Base-by-base conservation (phyloP, 2,329 filamentous ascomycete species). In the Aspergillus sp. region DNA sequence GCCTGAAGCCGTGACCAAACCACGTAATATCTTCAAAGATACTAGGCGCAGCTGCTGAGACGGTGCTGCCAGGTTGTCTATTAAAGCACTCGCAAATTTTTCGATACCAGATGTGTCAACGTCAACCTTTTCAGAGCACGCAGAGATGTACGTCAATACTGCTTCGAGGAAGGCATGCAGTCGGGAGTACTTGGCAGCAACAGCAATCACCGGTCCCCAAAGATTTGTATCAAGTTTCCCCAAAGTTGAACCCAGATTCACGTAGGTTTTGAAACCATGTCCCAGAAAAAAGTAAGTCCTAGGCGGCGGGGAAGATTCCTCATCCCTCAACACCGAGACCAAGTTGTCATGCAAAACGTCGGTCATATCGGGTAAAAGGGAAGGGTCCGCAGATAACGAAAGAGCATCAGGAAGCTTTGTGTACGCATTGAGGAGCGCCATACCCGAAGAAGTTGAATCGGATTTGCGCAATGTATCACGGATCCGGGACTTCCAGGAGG, bases 261-360 rank as follows among this genome's bases (percentile, higher is more conserved):
- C 79, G 65, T 92, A 90, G 4, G 88, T 84, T 57, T 84, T 85
- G 67, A 95, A 91, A 0, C 90, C 90, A 63, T 87, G 86, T 9
- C 89, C 90, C 57, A 88, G 81, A 50, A 90, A 89, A 63, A 95
- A 91, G 37, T 85, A 81, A n/a, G 86, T 84, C 68, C 88, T 83
- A 61, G 88, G 83, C 3, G 84, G 85, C 2, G 82, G 80, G 52
- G 86, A 74, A 11, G 82, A 80, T 6, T 82, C 82, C 2, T 84
- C 85, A 7, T 86, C 85, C 19, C 84, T 79, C 45, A 91, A 75
- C 0, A 87, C 86, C 23, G 87, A 80, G 64, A 86, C 85, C 40
- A 91, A 73, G 67, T 90, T 90, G 55, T 83, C 80, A 37, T 89
- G 80, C 21, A 91, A 73, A 33, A 87, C 80, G 64, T 88, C 83